Base-by-base conservation (phyloP, 352 stramenopile genomes). In the Lagenidium giganteum region DNA sequence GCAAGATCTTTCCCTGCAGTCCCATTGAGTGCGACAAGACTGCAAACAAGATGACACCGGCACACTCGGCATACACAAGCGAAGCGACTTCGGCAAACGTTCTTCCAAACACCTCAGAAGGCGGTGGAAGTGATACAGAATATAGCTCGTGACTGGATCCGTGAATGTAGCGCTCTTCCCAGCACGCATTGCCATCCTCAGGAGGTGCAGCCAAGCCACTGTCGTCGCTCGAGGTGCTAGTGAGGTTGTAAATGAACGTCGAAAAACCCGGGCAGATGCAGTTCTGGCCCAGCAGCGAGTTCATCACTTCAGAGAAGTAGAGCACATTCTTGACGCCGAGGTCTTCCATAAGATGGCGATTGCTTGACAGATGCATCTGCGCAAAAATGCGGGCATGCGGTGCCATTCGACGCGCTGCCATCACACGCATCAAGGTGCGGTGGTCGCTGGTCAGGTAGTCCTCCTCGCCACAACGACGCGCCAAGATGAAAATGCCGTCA, bases 241-340 rank as follows among this genome's bases (percentile, higher is more conserved):
- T 93, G 23, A 93, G 51, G 30, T 87, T 91, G 56, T 93, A 93
- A 30, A 93, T 88, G 50, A 93, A 81, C 9, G 81, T 93, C 2
- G 81, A 91, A 36, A 93, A 93, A 4, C 78, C 81, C 8, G 81
- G 81, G 24, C 81, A 93, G 37, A 91, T 70, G 37, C 81, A 93
- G 62, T 90, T 91, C 51, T 93, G 81, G 2, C 64, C 81, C n/a
- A 93, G 50, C 21, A 93, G 46, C 23, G 78, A 93, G 47, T 87
- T 56, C 42, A 86, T 76, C 13, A 91, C 58, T 43, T 93, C 81
- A 4, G 73, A 84, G 8, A 91, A 87, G 40, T 81, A 93, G 4
- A 91, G 47, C 22, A 78, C 72, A 41, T 87, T 89, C 30, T 89
- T 79, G 21, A 87, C 73, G 17, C 80, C 65, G 37, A 93, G 66